Base-by-base conservation (phyloP, 768 basidiomycete genomes). In the Rubroboletus satanas region DNA sequence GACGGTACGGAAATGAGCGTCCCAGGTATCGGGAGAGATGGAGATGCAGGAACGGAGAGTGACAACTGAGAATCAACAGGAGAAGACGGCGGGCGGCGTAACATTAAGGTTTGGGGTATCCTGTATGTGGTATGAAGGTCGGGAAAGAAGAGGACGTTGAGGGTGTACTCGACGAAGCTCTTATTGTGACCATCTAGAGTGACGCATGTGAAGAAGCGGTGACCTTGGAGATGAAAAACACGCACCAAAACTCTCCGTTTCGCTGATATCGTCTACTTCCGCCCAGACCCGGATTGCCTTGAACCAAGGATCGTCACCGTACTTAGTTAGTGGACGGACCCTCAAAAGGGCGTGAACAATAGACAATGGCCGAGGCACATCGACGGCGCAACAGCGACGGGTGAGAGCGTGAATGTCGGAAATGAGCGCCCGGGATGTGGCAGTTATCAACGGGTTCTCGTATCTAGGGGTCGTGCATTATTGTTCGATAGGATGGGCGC, bases 181-280 rank as follows among this genome's bases (percentile, higher is more conserved):
- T 82, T 85, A 52, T 81, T 79, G 63, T 86, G 83, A 18, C 88
- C 87, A 67, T 90, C 90, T 91, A 54, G 23, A 28, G 26, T n/a
- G 38, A 4, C 17, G 41, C 32, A 44, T 55, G 45, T 56, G 31
- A 51, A 45, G 28, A 36, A 5, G 37, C 9, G 15, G 21, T 38
- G 18, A 15, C 36, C 11, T 26, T 11, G 46, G 9, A 45, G 21
- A 63, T 21, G 7, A 32, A 41, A 7, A 55, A 52, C 38, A 44
- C 77, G 51, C 62, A 88, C 89, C 89, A 65, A 89, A 92, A 59
- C 82, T 85, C 62, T 91, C 90, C 65, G 78, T 86, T 71, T 91
- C 89, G 62, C 81, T 85, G 45, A 90, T 75, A 58, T 90, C 87
- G 36, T 81, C 80, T 38, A 90, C 75, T 61, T 90, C 87, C 5